Conservation (phyloP, 179 eudicot species). For the Beta lomatogona region DNA sequence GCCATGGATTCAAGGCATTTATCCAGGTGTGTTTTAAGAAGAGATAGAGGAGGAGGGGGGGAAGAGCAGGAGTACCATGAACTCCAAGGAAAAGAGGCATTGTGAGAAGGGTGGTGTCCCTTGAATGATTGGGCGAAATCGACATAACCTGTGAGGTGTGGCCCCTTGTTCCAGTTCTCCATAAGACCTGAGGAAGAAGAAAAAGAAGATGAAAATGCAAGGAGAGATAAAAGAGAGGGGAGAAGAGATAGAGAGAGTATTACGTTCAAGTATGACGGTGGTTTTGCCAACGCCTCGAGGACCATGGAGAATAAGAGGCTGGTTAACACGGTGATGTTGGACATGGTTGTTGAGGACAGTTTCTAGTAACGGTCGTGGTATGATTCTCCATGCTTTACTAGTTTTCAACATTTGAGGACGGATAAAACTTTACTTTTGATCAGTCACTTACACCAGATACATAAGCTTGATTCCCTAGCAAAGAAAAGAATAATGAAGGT, state of each 20-base stretch:
- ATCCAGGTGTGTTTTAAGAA: slow-evolving; percentile 60
- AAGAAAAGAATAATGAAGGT: neutral
- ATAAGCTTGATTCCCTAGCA: no score
- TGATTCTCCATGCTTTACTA: slow-evolving; percentile 69
- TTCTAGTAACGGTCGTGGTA: slow-evolving; percentile 79
- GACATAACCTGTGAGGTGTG: slow-evolving; percentile 76
- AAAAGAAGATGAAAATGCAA: neutral
- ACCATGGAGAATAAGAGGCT: slow-evolving; percentile 89
- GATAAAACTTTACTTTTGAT: no score
- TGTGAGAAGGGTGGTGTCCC: slow-evolving; percentile 67
- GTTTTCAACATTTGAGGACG: slow-evolving; percentile 38
- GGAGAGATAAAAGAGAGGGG: neutral
- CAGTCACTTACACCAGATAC: no score
- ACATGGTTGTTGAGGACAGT: slow-evolving; percentile 86
- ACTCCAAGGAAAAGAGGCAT: slow-evolving; percentile 76
- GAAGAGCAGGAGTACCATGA: slow-evolving; percentile 52
- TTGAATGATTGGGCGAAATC: slow-evolving; percentile 75
- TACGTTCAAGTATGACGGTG: slow-evolving; percentile 89
- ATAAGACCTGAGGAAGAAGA: slow-evolving; percentile 51
- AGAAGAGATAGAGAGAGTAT: neutral
- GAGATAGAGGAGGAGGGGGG: slow-evolving; percentile 52
- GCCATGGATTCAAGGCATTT: slow-evolving; percentile 74
- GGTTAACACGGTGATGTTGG: slow-evolving; percentile 83
- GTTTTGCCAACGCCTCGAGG: slow-evolving; percentile 98
- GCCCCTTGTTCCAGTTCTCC: slow-evolving; percentile 82